Evolutionary conservation across 176 grass and related monocot species (phyloP), one percentile per base, ranked within the genome.

Genomic region (Ensete ventricosum): DNA sequence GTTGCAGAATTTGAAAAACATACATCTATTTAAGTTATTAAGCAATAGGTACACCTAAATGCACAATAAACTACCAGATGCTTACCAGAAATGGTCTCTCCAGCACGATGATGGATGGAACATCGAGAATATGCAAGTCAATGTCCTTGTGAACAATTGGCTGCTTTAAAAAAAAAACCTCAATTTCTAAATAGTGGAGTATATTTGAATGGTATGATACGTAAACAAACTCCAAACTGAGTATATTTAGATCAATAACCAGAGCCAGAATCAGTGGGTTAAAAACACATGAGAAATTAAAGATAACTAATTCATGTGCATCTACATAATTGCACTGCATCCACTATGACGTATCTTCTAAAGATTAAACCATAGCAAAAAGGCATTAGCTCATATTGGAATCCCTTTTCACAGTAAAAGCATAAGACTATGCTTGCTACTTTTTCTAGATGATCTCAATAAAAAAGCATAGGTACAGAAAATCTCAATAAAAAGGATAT

Each of bases 11-110:
- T 20, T 14, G 26, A 48, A 5, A 67, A 34, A 11, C 14, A 70
- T 70, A n/a, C 43, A 11, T 21, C 6, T 43, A 43, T 43, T 21
- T 10, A 16, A 49, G 19, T 50, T 50, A 70, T 51, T 9, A 50
- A 52, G 2, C 34, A 43, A 6, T 43, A 6, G 3, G 4, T 43
- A 43, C 34, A 43, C 5, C 34, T 43, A 43, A 43, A 43, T 43
- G 34, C 34, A 43, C 34, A 43, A 43, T 50, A 19, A 11, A 20
- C 6, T 1, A 65, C 8, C 4, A 76, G 64, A 81, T 29, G 76
- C 90, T 68, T 85, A 99, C 95, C 68, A 85, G 77, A 79, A 99
- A 99, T 76, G 90, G 88, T 72, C 76, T 86, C 85, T 94, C 90
- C 55, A 88, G 76, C 85, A 84, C 80, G 69, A 99, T 89, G 62